Base-by-base conservation (phyloP, 352 stramenopile genomes). In the Globisporangium cederbergense region DNA sequence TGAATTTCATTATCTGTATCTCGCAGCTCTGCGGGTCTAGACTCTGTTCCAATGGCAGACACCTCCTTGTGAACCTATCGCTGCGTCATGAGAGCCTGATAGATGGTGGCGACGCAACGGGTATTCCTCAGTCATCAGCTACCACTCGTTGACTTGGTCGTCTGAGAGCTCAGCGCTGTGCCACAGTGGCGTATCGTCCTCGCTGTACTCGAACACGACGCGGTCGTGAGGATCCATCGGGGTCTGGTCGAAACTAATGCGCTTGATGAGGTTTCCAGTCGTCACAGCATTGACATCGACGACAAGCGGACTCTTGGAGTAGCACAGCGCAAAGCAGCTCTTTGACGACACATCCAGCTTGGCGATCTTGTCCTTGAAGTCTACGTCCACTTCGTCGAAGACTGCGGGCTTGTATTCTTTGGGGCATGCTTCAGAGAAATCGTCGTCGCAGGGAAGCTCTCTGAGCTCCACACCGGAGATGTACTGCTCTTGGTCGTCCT, bases 201-300 rank as follows among this genome's bases (percentile, higher is more conserved):
- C 18, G 20, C 25, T 52, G 46, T 52, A 52, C 46, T 52, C n/a
- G 7, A 52, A 18, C 10, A 52, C 20, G 46, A 34, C 25, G n/a
- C 46, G 46, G 30, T 52, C n/a, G 9, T 18, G 46, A 32, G 22
- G 22, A 32, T 34, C 20, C 46, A 13, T 4, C 25, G 25, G 25
- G 9, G 46, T 34, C 18, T 52, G 46, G 20, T 52, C 46, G 46
- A 52, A 52, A 20, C 18, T n/a, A 52, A 52, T 52, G 20, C 20
- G 22, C 16, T 52, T 52, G 46, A 52, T 25, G 20, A 34, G 34
- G 11, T 25, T 28, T 4, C n/a, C 46, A 6, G n/a, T 52, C 20
- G 46, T 10, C 25, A 52, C 20, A 52, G 20, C n/a, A 52, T 52
- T 52, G 46, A 13, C 46, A 16, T 52, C 46, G 46, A 52, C 46